A percentile compares a stretch with the other conserved stretches of the same genome.
These are phyloP conservation scores for Chalciporus chontae DNA, from an alignment of 768 basidiomycete genomes.

Conservation along the genomic window DNA sequence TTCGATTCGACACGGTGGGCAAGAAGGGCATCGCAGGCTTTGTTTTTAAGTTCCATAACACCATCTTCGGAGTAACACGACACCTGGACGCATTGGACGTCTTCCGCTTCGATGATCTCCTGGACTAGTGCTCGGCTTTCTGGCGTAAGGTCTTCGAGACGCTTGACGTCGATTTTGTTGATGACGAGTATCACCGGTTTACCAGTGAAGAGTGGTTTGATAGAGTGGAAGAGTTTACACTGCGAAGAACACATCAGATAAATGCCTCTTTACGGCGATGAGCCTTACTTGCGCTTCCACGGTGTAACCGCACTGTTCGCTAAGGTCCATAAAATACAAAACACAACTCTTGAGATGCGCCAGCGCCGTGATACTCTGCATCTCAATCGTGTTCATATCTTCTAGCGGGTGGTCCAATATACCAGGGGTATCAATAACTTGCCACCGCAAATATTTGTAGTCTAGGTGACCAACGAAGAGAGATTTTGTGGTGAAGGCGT, in stretches of 20 bases:
- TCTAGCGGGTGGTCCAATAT: constrained; percentile 97
- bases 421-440: constrained; percentile 99
- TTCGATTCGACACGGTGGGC: constrained; percentile 93
- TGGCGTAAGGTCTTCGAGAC: constrained; percentile 77
- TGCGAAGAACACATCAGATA: constrained; percentile 28
- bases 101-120: constrained; percentile 76
- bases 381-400: constrained; percentile 99
- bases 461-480: constrained; percentile 98
- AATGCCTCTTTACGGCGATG: background rate
- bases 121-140: constrained; percentile 80
- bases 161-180: constrained; percentile 95
- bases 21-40: constrained; percentile 91
- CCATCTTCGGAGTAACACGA: constrained; percentile 97
- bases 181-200: constrained; percentile 94
- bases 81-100: constrained; percentile 73
- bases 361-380: constrained; percentile 98
- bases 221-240: constrained; percentile 99
- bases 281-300: constrained; percentile 86
- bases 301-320: constrained; percentile 97
- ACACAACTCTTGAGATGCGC: constrained; percentile 94
- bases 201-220: constrained; percentile 93
- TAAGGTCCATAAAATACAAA: constrained; percentile 98
- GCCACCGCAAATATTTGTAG: constrained; percentile 99
- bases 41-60: constrained; percentile 94
- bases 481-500: constrained; percentile 98